A percentile compares a stretch with the other conserved stretches of the same genome.
phyloP scores from a whole-genome alignment of 192 early-diverging fungal genomes.

The Phlyctochytrium planicorne region DNA sequence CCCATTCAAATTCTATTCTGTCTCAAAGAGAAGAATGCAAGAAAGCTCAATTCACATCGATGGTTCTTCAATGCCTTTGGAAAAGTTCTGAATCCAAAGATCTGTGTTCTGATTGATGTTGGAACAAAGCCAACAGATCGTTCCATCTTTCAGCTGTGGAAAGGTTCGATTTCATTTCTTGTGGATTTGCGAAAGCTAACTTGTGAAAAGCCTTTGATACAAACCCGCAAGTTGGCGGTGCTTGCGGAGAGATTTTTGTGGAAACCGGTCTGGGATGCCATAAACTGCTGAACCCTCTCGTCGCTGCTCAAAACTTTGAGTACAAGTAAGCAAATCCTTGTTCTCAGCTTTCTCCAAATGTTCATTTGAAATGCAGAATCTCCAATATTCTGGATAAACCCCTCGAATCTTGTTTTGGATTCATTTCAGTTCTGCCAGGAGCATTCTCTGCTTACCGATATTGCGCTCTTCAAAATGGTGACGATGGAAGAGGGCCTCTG shows the following conservation, averaged over 20 bases:
- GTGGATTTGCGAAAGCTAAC: not conserved
- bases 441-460: slow-evolving; percentile 84
- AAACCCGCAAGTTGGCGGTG: slow-evolving; percentile 70
- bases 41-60: slow-evolving; percentile 44
- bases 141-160: slow-evolving; percentile 77
- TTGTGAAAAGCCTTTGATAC: slow-evolving; percentile 73
- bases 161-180: slow-evolving; percentile 24
- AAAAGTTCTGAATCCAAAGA: slow-evolving; percentile 41
- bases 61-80: slow-evolving; percentile 73
- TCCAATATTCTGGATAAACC: slow-evolving; percentile 77
- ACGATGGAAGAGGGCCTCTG: slow-evolving; percentile 61
- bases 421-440: slow-evolving; percentile 91
- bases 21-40: slow-evolving; percentile 71
- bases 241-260: slow-evolving; percentile 81
- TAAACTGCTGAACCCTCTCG: slow-evolving; percentile 71
- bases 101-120: slow-evolving; percentile 67
- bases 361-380: slow-evolving; percentile 16
- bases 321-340: slow-evolving; percentile 57
- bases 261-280: slow-evolving; percentile 57
- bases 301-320: slow-evolving; percentile 86
- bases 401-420: slow-evolving; percentile 86
- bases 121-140: slow-evolving; percentile 72
- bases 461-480: slow-evolving; percentile 64
- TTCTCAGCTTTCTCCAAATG: slow-evolving; percentile 54
- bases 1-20: slow-evolving; percentile 78